These are phyloP conservation scores for Penicillium hesseltinei DNA, from an alignment of 2,329 filamentous ascomycete species.

Conservation along the genomic window DNA sequence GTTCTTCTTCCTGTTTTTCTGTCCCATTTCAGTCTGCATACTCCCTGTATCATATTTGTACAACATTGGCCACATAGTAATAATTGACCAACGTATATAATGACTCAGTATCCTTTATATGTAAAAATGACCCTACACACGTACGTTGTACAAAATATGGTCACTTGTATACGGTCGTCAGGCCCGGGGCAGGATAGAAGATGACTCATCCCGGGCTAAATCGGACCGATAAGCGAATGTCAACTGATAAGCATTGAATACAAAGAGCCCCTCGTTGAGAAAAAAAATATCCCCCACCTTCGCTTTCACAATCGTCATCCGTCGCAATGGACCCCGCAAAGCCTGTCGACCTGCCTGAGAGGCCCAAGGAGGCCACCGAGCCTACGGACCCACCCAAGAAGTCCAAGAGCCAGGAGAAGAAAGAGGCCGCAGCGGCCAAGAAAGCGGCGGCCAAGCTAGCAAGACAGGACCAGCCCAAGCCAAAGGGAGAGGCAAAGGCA, in stretches of 20 bases:
- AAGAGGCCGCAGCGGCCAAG: constrained; percentile 30
- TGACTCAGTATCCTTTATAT: background rate
- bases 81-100: constrained; percentile 3
- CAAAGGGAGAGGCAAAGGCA: constrained; percentile 23
- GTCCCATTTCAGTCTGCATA: constrained; percentile 9
- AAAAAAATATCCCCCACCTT: constrained; percentile 20
- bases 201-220: constrained; percentile 29
- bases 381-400: constrained; percentile 45
- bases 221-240: constrained; percentile 29
- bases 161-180: background rate
- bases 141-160: background rate
- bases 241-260: constrained; percentile 27
- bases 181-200: background rate
- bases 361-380: constrained; percentile 21
- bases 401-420: constrained; percentile 38
- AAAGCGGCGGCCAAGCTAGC: constrained; percentile 19
- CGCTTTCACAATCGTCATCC: constrained; percentile 2
- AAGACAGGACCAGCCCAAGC: constrained; percentile 7
- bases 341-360: constrained; percentile 26
- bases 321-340: constrained; percentile 26
- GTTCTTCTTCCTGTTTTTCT: constrained; percentile 4
- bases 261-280: constrained; percentile 19
- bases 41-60: constrained; percentile 15
- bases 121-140: background rate
- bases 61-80: constrained; percentile 4